Base-by-base conservation (phyloP, 441 rosid genomes). In the Populus hybrid region DNA sequence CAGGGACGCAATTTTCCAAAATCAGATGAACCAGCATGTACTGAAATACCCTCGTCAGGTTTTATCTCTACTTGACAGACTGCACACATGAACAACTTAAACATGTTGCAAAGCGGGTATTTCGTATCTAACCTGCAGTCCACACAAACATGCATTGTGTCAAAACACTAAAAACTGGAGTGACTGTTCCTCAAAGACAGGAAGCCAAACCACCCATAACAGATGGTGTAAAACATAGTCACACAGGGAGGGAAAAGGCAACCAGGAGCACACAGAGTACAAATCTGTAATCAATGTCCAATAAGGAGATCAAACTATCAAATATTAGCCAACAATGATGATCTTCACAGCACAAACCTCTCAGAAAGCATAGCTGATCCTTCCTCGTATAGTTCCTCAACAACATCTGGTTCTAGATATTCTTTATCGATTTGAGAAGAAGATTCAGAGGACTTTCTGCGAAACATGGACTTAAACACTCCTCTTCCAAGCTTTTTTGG, bases 281-380 rank as follows among this genome's bases (percentile, higher is more conserved):
- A 9, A 24, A 32, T 40, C 63, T 59, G 24, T n/a, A 9, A 36
- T 42, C 21, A 12, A 70, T 70, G 53, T 67, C 34, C 5, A 20
- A 42, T 50, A 26, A 34, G 70, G 63, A n/a, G 30, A 79, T 67
- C 35, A 59, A 79, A 63, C 16, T 24, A 73, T 36, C 20, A 50
- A 18, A 5, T 67, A 38, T 57, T 68, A 74, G 59, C 20, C 11
- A 67, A 82, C 14, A 74, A 67, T 35, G 76, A 76, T 65, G 14
- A 82, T 74, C 70, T 77, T 79, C 79, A 72, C 72, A 82, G 77
- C 71, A 77, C 86, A 85, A 59, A 95, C 99, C 98, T 90, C 82
- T 96, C 97, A 82, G 99, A 93, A 82, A 96, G 99, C 94, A 88
- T 89, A 70, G 98, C 99, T 30, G 99, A 96, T 77, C 98, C 99